Evolutionary conservation across 2,329 filamentous ascomycete species (phyloP).

Genomic region (Penicillium vulpinum): DNA sequence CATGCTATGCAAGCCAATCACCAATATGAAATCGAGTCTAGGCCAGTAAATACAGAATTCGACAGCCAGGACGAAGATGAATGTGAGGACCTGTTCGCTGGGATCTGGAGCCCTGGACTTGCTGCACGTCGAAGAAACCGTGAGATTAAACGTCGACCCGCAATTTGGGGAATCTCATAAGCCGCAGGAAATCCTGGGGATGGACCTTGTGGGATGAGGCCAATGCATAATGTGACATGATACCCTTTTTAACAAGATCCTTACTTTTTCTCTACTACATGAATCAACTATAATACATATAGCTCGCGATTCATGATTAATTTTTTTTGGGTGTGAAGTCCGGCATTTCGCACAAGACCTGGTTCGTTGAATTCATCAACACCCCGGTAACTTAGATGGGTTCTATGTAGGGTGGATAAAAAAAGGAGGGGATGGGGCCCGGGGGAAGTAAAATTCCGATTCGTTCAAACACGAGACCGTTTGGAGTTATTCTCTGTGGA

Average conservation of each 20-base stretch:
- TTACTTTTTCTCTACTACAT: neutral
- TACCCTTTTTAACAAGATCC: neutral
- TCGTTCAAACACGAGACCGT: constrained; percentile 20
- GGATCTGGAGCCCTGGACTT: constrained; percentile 59
- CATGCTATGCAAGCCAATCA: constrained; percentile 3
- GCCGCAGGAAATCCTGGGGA: neutral
- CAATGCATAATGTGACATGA: neutral
- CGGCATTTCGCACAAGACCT: neutral
- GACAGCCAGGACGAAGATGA: constrained; percentile 67
- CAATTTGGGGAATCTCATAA: constrained; percentile 26
- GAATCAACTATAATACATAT: neutral
- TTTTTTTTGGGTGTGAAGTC: neutral
- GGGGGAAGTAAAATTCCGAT: neutral
- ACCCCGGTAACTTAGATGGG: neutral
- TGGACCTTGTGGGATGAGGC: neutral
- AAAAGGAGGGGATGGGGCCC: neutral
- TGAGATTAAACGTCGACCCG: constrained; percentile 31
- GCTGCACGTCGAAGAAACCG: constrained; percentile 50
- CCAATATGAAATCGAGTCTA: constrained; percentile 9
- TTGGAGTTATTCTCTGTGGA: constrained; percentile 26
- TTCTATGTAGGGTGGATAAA: neutral
- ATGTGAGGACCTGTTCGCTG: constrained; percentile 65
- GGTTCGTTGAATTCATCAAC: constrained; percentile 2
- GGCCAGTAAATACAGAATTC: constrained; percentile 53
- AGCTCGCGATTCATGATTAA: neutral